Base-by-base conservation (phyloP, 371 early-diverging fungal species). In the Zancudomyces culisetae region DNA sequence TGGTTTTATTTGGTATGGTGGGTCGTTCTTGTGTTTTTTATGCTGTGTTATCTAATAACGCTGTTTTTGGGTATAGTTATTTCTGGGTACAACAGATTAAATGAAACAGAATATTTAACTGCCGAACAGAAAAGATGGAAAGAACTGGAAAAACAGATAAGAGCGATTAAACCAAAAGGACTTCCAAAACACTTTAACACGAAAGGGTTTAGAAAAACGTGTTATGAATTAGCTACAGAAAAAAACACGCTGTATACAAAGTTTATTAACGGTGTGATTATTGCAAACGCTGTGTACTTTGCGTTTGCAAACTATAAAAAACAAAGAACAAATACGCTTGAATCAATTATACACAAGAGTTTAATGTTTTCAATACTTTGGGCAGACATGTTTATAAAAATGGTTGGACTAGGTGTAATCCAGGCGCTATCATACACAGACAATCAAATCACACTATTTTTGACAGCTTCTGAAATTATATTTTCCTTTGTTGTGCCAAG, bases 61-160 rank as follows among this genome's bases (percentile, higher is more conserved):
- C 49, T 80, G 45, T 83, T 83, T 60, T 63, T 83, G 26, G 79
- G 80, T 8, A 75, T 83, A 22, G 75, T 83, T 3, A 73, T 80
- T 27, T 77, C 78, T 27, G 78, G 78, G 59, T 79, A 74, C 54
- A 72, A 76, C 2, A 70, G 66, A 45, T 65, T 76, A 52, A 77
- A 74, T 21, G 81, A 80, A 2, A 71, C 72, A 6, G 77, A 80
- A 0, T 77, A 73, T 59, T 56, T 80, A 46, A 80, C 83, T 0
- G 70, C 70, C 3, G 76, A 83, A 50, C 83, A 83, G 55, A 67
- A 75, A 24, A 71, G 77, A 42, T 83, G 81, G 81, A 61, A 78
- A 43, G 80, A 83, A 60, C 57, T 83, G 43, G 73, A 76, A 52
- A 79, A 77, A 51, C 66, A 77, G 22, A 58, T 83, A 0, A 70